Evolutionary conservation across 306 rosid genomes (phyloP).

Genomic region (Cyamopsis tetragonoloba): DNA sequence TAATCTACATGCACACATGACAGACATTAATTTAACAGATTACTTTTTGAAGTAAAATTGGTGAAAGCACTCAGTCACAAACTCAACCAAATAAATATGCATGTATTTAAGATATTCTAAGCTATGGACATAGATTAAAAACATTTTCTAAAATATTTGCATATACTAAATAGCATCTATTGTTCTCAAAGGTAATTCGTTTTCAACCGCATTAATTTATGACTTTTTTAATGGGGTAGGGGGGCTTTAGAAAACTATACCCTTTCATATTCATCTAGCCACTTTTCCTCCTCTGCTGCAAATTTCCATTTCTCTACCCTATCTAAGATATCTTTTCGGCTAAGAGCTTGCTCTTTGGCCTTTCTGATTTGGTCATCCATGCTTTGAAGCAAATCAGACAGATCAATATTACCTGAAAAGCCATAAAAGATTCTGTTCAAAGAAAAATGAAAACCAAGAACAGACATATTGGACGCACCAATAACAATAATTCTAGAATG

Average conservation of each 20-base stretch:
- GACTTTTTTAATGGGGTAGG: neutral
- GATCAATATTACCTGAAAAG: conserved; percentile 51
- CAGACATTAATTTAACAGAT: neutral
- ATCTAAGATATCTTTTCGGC: conserved; percentile 90
- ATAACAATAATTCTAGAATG: neutral
- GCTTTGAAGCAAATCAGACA: conserved; percentile 70
- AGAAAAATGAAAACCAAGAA: neutral
- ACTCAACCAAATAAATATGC: neutral
- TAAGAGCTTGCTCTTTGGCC: conserved; percentile 83
- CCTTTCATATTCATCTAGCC: conserved; percentile 97
- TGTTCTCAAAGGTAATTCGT: neutral
- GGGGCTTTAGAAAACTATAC: no score
- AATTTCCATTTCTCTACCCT: conserved; percentile 82
- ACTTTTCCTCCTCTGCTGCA: conserved; percentile 87
- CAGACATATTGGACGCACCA: neutral
- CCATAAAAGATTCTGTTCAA: conserved; percentile 13
- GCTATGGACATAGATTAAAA: neutral
- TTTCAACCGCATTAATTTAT: neutral
- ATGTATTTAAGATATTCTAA: neutral
- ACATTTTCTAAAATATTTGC: neutral
- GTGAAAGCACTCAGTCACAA: neutral
- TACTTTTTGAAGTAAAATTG: neutral
- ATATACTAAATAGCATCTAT: neutral
- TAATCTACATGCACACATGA: neutral
- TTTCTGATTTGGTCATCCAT: conserved; percentile 77